A percentile compares a stretch with the other conserved stretches of the same genome.
Conservation (phyloP, 371 early-diverging fungal genomes). For the Mucor plumbeus region DNA sequence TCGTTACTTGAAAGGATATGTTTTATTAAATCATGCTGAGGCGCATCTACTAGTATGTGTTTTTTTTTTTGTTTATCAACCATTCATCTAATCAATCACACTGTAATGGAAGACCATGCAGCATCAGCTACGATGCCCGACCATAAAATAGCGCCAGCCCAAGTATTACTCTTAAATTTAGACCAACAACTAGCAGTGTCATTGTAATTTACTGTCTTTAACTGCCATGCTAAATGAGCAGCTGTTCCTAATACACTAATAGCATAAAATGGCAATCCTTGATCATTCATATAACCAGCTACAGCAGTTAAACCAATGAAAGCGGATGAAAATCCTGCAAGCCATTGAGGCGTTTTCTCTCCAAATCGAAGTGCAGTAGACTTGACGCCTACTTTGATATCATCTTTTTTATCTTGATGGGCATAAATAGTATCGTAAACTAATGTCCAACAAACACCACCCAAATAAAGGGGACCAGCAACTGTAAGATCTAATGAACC, state of each 20-base stretch:
- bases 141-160: conserved; percentile 81
- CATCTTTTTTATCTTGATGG: conserved; percentile 93
- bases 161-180: conserved; percentile 78
- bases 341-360: conserved; percentile 70
- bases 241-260: conserved; percentile 78
- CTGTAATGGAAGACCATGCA: conserved; percentile 14
- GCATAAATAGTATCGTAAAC: conserved; percentile 98
- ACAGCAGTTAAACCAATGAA: conserved; percentile 72
- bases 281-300: conserved; percentile 83
- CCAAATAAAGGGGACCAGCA: conserved; percentile 82
- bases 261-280: conserved; percentile 73
- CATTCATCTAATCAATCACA: background rate
- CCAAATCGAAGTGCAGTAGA: conserved; percentile 92
- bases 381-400: conserved; percentile 85
- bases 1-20: too few species aligned
- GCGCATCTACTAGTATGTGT: too few species aligned
- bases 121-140: conserved; percentile 73
- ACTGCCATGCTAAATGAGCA: conserved; percentile 82
- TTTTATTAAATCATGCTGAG: too few species aligned
- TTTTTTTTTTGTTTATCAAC: too few species aligned
- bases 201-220: conserved; percentile 74
- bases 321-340: conserved; percentile 74
- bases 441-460: conserved; percentile 93
- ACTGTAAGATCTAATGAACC: conserved; percentile 74
- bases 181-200: conserved; percentile 71